Percentiles rank a stretch among this genome's conserved stretches.
Conservation (phyloP, 1,284 basidiomycete species). For the Ustilago nuda region DNA sequence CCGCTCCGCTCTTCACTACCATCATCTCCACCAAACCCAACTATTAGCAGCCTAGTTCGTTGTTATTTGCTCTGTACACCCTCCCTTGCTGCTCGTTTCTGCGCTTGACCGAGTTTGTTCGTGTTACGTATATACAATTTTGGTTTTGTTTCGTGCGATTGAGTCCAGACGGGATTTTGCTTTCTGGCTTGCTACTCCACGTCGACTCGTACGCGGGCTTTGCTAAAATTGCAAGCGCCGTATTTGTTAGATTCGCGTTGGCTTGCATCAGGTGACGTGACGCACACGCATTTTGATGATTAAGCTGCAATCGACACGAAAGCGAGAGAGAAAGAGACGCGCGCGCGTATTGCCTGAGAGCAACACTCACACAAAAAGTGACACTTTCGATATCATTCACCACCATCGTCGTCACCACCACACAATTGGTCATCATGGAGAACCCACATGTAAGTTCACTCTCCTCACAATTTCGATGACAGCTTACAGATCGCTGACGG, state of each 20-base stretch:
- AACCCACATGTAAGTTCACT: conserved; percentile 35
- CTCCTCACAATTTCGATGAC: not conserved
- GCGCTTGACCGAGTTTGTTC: no score
- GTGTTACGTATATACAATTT: no score
- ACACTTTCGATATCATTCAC: conserved; percentile 7
- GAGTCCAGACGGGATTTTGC: no score
- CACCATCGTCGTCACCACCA: conserved; percentile 10
- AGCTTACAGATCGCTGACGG: not conserved
- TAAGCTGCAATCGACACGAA: conserved; percentile 14
- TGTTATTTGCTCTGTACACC: no score
- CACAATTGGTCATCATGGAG: conserved; percentile 22
- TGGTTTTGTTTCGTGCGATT: no score
- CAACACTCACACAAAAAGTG: conserved; percentile 29
- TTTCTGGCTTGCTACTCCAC: conserved; percentile 21
- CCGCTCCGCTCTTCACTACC: no score
- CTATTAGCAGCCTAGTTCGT: no score
- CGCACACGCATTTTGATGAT: conserved; percentile 13
- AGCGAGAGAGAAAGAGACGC: conserved; percentile 7
- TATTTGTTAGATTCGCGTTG: conserved; percentile 9
- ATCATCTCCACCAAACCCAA: no score
- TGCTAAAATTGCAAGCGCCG: not conserved
- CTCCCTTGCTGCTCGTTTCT: no score
- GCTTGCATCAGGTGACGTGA: conserved; percentile 20
- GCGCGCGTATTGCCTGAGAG: conserved; percentile 36
- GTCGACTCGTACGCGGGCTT: conserved; percentile 40